Base-by-base conservation (phyloP, 1,284 basidiomycete species). In the Grifola frondosa region DNA sequence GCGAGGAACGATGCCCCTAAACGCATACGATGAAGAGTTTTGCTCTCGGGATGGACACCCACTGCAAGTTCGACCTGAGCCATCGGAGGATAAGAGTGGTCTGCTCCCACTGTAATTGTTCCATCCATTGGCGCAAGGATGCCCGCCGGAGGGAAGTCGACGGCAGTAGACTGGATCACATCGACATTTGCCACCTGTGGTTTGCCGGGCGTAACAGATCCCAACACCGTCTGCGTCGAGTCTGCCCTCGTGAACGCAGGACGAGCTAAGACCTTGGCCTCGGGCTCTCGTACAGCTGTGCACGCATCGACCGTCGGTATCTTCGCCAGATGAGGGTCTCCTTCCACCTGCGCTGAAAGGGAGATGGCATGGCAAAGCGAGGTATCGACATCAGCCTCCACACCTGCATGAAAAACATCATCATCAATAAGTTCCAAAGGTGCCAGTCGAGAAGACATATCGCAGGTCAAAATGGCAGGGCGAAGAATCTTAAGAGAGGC, bases 41-140 rank as follows among this genome's bases (percentile, higher is more conserved):
- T 48, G 19, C 39, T 52, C 28, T 58, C 58, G 1, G 71, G 74
- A 7, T 52, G 31, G 5, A 26, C 33, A 13, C 38, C 49, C 13
- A 39, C 23, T 6, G 43, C 13, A 7, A 31, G 24, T 21, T 30
- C 31, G 4, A 30, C n/a, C 3, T n/a, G 34, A 8, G n/a, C 25
- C 8, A 28, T 19, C 6, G 52, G 50, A 4, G 52, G 52, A 31
- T 49, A 52, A 11, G 23, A 11, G 28, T 34, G 17, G 29, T 36
- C 29, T 22, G 30, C 12, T 28, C 21, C 16, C 20, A 26, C 21
- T 16, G 8, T 17, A 31, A 31, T 39, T n/a, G n/a, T n/a, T n/a
- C n/a, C n/a, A n/a, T n/a, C n/a, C n/a, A n/a, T n/a, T n/a, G n/a
- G n/a, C 13, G 23, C n/a, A 20, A 19, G 28, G 16, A n/a, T 17